These are phyloP conservation scores for Myrica gale DNA, from an alignment of 306 rosid species.

Conservation along the genomic window DNA sequence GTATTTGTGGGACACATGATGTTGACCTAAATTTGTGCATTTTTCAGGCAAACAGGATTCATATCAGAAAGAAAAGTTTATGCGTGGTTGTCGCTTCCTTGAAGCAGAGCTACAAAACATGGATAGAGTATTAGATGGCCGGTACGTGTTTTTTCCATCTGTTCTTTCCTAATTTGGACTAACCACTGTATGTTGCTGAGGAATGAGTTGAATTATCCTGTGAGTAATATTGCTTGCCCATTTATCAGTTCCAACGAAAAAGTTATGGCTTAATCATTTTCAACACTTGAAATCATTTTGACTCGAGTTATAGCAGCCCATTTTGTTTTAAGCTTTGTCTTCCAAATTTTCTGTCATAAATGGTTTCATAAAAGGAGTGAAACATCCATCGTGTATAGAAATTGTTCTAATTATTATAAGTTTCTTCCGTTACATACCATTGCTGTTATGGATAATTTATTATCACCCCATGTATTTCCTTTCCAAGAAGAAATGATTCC, in stretches of 20 bases:
- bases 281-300: neutral
- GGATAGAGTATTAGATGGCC: constrained; percentile 88
- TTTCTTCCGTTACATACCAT: neutral
- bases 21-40: constrained; percentile 18
- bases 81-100: constrained; percentile 93
- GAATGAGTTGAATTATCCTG: neutral
- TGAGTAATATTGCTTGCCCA: neutral
- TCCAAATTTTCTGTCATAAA: constrained; percentile 20
- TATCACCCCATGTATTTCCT: neutral
- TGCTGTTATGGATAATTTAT: neutral
- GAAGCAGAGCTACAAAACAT: constrained; percentile 94
- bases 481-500: neutral
- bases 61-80: constrained; percentile 79
- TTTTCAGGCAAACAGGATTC: constrained; percentile 73
- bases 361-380: constrained; percentile 10
- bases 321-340: constrained; percentile 6
- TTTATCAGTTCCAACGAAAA: neutral
- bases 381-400: neutral
- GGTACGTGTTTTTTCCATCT: constrained; percentile 44
- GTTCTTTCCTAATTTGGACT: neutral
- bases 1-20: constrained; percentile 1
- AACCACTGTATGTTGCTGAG: neutral
- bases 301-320: neutral
- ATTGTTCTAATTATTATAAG: neutral
- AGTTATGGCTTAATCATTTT: neutral